Base-by-base conservation (phyloP, 2,329 filamentous ascomycete species). In the Trichoderma atrobrunneum region DNA sequence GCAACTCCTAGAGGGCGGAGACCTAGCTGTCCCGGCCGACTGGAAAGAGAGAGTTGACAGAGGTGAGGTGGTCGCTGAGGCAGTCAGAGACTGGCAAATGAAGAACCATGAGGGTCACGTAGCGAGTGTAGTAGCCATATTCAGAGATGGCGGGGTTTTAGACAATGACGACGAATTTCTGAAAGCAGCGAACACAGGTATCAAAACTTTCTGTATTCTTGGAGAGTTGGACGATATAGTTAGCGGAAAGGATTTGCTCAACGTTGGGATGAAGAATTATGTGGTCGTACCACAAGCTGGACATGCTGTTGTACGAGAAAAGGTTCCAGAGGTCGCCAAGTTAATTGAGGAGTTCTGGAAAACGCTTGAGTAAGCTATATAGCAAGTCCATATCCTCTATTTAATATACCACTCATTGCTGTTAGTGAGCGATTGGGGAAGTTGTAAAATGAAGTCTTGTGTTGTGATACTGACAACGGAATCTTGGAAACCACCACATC, bases 51-150 rank as follows among this genome's bases (percentile, higher is more conserved):
- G 36, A 14, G 56, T 69, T 18, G 54, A 18, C 1, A 48, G 30
- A 69, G 66, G 66, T 26, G 56, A 61, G n/a, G 66, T 69, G 24
- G 66, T 69, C 16, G 66, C 66, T 10, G 66, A 69, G 28, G 66
- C 66, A 18, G 66, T 69, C 21, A 56, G 66, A 26, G 56, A 69
- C 14, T 69, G 66, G 66, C 36, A 69, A 30, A 61, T 26, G 54
- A 48, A 61, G 26, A 32, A 69, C 26, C 66, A 69, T 34, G 11
- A 48, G 10, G 66, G 66, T 2, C 66, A 69, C 36, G 18, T 14
- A 28, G 66, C 66, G 12, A 60, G 56, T 26, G 56, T 69, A 7
- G 56, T 69, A 3, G 66, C 66, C 18, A 32, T 61, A 24, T 69
- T 69, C 39, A 69, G 66, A 61, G 66, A 69, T 8, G 66, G 34